A percentile compares a stretch with the other conserved stretches of the same genome.
Evolutionary conservation across 78 protist genomes (phyloP).

Genomic region (Corallochytrium limacisporum): DNA sequence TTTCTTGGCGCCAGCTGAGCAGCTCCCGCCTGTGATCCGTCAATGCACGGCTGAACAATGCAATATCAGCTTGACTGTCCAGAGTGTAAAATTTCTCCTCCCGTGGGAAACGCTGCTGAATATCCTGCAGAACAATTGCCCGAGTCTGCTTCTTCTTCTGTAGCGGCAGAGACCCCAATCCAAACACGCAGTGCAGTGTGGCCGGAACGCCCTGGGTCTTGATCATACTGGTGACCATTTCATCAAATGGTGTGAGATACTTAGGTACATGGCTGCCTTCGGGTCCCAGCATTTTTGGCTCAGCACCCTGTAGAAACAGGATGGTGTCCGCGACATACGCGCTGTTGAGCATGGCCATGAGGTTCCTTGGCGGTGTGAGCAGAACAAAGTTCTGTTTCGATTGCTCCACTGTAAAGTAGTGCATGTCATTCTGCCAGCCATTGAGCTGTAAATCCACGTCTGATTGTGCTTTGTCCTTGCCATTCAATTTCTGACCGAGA

Average conservation of each 20-base stretch:
- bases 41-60: neutral
- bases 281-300: neutral
- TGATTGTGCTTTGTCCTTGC: no score
- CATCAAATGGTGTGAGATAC: no score
- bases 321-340: constrained; percentile 1
- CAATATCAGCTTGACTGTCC: neutral
- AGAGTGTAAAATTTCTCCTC: neutral
- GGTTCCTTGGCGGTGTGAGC: neutral
- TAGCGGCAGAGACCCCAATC: neutral
- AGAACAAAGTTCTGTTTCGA: neutral
- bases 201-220: constrained; percentile 22
- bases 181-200: neutral
- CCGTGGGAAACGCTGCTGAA: neutral
- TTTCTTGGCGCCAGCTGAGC: constrained; percentile 1
- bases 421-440: neutral
- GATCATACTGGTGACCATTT: neutral
- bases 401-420: neutral
- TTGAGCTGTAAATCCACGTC: neutral
- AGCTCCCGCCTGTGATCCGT: neutral
- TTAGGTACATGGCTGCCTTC: no score
- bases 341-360: neutral
- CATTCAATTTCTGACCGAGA: no score
- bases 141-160: neutral
- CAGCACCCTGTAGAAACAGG: neutral
- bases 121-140: neutral